Base-by-base conservation (phyloP, 768 basidiomycete species). In the Naganishia antarctica region DNA sequence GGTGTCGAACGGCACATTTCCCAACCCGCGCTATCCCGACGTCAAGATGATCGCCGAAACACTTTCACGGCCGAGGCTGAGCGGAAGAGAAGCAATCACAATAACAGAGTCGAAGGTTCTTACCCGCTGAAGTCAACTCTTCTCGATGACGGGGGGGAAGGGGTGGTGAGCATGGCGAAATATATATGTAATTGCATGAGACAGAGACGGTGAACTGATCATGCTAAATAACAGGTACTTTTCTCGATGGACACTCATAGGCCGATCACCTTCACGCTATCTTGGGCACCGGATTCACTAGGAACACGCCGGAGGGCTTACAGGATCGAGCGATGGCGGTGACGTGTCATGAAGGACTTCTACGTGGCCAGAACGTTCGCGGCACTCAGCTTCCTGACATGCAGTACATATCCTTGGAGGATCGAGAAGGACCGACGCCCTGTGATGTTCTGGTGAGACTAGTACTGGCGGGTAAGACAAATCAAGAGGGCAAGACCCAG, bases 301-400 rank as follows among this genome's bases (percentile, higher is more conserved):
- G 49, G 28, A 50, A 50, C 28, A 50, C 49, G 15, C 29, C 49
- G 28, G 49, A 50, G 16, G 49, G 49, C 25, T 31, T 50, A 29
- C 26, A 29, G 7, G 49, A 50, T 32, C 25, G 49, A 2, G 26
- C 49, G 21, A 50, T 50, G 29, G 49, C 49, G 16, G 49, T 29
- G 2, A 13, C 29, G 4, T 50, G 49, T 50, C 49, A 50, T 18
- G 29, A 50, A 15, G 49, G 49, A 3, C 49, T 50, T 8, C 49
- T 50, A 16, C 26, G 49, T 15, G 26, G 49, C 15, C 49, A 50
- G 21, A 32, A 50, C 25, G 29, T 25, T 18, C 49, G 49, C 5
- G 49, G 49, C 8, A 29, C 31, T 25, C 49, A 50, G 49, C 49
- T 50, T 29, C 25, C 49, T 7, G 15, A 50, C 31, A 13, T 50